Base-by-base conservation (phyloP, 2,329 filamentous ascomycete genomes). In the Hypomyces perniciosus region DNA sequence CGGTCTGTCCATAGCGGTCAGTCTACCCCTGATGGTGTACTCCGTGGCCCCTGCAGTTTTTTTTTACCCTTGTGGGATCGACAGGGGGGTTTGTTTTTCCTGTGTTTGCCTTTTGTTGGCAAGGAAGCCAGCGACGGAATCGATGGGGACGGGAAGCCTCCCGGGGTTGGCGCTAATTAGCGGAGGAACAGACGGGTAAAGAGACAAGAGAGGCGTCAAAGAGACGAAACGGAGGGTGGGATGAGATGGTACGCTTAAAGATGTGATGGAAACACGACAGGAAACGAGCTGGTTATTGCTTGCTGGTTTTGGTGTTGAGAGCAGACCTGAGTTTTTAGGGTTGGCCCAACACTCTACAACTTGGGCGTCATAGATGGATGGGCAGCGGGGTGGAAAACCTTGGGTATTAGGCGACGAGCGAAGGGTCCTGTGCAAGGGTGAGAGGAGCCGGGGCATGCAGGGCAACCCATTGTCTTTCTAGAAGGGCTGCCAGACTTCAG, bases 1-100 rank as follows among this genome's bases (percentile, higher is more conserved):
- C 53, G 53, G 53, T 55, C 53, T 55, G 50, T 44, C 50, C 51
- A 53, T 48, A 47, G 51, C 53, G 53, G 53, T 55, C 46, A 55
- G 51, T 44, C 42, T 50, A 53, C 41, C 53, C 53, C 53, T 53
- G 53, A 53, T 41, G 10, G 9, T 43, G 50, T 31, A 51, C 44
- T 51, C 35, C 44, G 50, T 47, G 40, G 46, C 50, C 50, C 50
- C 50, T 52, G 50, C 50, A 49, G 50, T 46, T 52, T 37, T 27
- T 12, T 50, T 44, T 50, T 48, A 46, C 50, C 46, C 41, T 52
- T 30, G 46, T 44, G 50, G 33, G 50, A 52, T 52, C 46, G 50
- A 50, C 50, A 49, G 46, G 50, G 50, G 50, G 48, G 4, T 46
- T 35, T 46, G 1, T 41, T 39, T 20, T 27, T 42, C 27, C 38